Conservation (phyloP, 257 asterid genomes). For the Vinca minor region DNA sequence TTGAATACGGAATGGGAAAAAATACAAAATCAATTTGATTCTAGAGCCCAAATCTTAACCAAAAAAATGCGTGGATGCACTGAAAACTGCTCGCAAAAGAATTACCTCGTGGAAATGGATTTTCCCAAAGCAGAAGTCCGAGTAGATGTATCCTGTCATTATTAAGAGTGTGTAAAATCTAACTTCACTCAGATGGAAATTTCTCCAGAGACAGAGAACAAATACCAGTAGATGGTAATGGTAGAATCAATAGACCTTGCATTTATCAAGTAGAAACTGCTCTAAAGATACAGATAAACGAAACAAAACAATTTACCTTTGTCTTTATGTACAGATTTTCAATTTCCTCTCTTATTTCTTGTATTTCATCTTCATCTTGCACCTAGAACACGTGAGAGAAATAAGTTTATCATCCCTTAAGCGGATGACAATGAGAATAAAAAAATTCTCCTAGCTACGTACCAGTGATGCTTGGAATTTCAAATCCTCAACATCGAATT, state of each 20-base stretch:
- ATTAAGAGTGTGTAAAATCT: constrained; percentile 14
- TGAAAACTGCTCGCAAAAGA: constrained; percentile 29
- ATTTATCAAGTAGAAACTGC: background rate
- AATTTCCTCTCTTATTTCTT: constrained; percentile 64
- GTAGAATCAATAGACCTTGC: background rate
- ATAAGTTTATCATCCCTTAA: constrained; percentile 13
- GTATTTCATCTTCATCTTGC: constrained; percentile 72
- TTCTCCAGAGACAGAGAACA: constrained; percentile 2
- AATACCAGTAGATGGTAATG: background rate
- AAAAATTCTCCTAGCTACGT: constrained; percentile 19
- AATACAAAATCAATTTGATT: background rate
- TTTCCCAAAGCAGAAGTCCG: constrained; percentile 21
- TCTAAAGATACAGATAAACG: background rate
- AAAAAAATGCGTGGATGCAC: background rate
- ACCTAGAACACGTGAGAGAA: constrained; percentile 44
- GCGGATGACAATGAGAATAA: background rate
- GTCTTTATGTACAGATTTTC: constrained; percentile 31
- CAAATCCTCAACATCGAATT: constrained; percentile 91
- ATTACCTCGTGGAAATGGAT: constrained; percentile 25
- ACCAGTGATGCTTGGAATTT: constrained; percentile 92
- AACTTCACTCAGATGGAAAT: constrained; percentile 11
- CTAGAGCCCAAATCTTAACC: background rate
- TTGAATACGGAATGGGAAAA: background rate
- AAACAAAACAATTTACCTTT: constrained; percentile 33
- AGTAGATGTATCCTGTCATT: constrained; percentile 35